These are phyloP conservation scores for Sicyos baderoa DNA, from an alignment of 306 rosid genomes.

Conservation along the genomic window DNA sequence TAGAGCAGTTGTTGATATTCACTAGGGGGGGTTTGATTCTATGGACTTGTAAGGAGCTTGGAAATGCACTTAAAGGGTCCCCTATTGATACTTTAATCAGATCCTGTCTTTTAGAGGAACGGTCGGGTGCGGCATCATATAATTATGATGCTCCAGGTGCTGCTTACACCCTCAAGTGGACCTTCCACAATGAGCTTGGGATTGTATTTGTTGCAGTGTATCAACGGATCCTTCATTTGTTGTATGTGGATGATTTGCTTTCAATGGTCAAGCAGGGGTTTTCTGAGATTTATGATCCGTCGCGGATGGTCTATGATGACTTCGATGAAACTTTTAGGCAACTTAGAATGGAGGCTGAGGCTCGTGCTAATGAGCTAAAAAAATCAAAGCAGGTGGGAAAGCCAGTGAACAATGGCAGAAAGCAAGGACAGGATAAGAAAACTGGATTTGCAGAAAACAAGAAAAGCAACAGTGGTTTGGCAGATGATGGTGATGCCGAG, in stretches of 20 bases:
- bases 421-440: slow-evolving; percentile 57
- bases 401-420: slow-evolving; percentile 42
- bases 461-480: slow-evolving; percentile 42
- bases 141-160: slow-evolving; percentile 79
- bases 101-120: slow-evolving; percentile 87
- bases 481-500: slow-evolving; percentile 41
- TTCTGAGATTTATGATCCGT: slow-evolving; percentile 55
- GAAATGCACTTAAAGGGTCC: slow-evolving; percentile 78
- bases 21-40: slow-evolving; percentile 90
- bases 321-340: slow-evolving; percentile 80
- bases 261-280: slow-evolving; percentile 68
- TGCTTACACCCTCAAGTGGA: slow-evolving; percentile 87
- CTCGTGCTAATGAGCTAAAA: slow-evolving; percentile 75
- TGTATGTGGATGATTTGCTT: slow-evolving; percentile 79
- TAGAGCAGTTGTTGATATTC: slow-evolving; percentile 83
- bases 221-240: slow-evolving; percentile 68
- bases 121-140: slow-evolving; percentile 73
- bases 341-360: slow-evolving; percentile 72
- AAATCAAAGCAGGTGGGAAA: slow-evolving; percentile 52
- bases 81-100: slow-evolving; percentile 88
- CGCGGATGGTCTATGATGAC: slow-evolving; percentile 45
- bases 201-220: slow-evolving; percentile 87
- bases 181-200: slow-evolving; percentile 83
- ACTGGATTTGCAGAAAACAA: slow-evolving; percentile 49
- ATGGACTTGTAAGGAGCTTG: slow-evolving; percentile 80